Conservation (phyloP, 2,329 filamentous ascomycete species). For the Fusarium coicis region DNA sequence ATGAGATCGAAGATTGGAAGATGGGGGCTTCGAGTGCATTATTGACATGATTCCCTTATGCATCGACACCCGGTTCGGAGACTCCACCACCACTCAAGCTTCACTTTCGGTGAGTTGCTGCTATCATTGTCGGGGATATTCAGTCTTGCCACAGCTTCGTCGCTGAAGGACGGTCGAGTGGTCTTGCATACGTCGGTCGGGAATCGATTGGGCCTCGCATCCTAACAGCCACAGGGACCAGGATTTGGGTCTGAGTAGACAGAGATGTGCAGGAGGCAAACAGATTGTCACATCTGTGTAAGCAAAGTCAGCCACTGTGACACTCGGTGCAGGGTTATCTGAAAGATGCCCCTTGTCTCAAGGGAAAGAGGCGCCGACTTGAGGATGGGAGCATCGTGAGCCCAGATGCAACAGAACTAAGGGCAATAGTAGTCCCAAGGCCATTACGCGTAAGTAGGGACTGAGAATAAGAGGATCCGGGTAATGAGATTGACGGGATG, state of each 20-base stretch:
- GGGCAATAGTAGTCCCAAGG: neutral
- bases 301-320: too few relatives aligned
- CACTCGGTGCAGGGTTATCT: rapidly evolving
- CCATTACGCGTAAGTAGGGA: rapidly evolving
- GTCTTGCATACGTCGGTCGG: rapidly evolving
- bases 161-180: rapidly evolving
- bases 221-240: rapidly evolving
- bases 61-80: rapidly evolving
- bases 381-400: too few relatives aligned
- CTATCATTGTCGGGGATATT: rapidly evolving
- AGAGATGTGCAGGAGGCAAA: rapidly evolving
- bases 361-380: too few relatives aligned
- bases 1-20: neutral
- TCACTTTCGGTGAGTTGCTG: neutral
- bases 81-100: neutral
- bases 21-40: rapidly evolving
- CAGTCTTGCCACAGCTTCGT: neutral
- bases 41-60: rapidly evolving
- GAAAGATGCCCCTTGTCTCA: neutral
- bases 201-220: neutral
- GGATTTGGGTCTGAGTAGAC: too few relatives aligned
- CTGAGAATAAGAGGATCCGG: rapidly evolving
- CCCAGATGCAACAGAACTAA: too few relatives aligned
- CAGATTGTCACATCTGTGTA: rapidly evolving
- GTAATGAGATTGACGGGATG: neutral